Percentiles rank a stretch among this genome's conserved stretches.
Conservation (phyloP, 257 asterid species). For the Mitragyna speciosa region DNA sequence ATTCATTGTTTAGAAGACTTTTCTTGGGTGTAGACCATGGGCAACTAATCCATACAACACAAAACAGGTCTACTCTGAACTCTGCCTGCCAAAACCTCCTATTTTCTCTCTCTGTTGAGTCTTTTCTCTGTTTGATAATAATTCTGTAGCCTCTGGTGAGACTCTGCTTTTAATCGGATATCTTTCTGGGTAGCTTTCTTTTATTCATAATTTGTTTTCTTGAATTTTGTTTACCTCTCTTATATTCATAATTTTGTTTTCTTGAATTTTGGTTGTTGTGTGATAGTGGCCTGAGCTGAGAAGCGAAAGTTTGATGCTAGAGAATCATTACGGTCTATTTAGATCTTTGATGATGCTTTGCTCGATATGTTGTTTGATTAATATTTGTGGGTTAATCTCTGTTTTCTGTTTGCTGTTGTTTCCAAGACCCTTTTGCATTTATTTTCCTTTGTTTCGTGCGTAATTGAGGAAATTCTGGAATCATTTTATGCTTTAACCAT, state of each 20-base stretch:
- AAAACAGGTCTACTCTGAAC: constrained; percentile 14
- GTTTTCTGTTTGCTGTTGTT: neutral
- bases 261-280: constrained; percentile 13
- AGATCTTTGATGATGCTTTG: constrained; percentile 16
- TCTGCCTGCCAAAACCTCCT: neutral
- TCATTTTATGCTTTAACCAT: neutral
- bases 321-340: neutral
- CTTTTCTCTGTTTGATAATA: neutral
- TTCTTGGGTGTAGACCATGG: constrained; percentile 35
- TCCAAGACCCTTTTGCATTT: constrained; percentile 1
- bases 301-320: neutral
- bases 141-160: constrained; percentile 18
- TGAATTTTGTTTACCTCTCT: constrained; percentile 8
- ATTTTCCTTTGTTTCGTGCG: neutral
- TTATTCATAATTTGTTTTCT: too few species aligned
- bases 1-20: constrained; percentile 51
- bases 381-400: neutral
- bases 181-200: too few species aligned
- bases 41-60: neutral
- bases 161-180: constrained; percentile 16
- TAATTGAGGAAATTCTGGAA: neutral
- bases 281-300: constrained; percentile 16
- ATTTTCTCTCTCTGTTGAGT: neutral
- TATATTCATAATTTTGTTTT: constrained; percentile 17
- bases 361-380: neutral